Evolutionary conservation across 148 eudicot genomes (phyloP), one percentile per base, ranked within the genome.

Genomic region (Persicaria maculosa): DNA sequence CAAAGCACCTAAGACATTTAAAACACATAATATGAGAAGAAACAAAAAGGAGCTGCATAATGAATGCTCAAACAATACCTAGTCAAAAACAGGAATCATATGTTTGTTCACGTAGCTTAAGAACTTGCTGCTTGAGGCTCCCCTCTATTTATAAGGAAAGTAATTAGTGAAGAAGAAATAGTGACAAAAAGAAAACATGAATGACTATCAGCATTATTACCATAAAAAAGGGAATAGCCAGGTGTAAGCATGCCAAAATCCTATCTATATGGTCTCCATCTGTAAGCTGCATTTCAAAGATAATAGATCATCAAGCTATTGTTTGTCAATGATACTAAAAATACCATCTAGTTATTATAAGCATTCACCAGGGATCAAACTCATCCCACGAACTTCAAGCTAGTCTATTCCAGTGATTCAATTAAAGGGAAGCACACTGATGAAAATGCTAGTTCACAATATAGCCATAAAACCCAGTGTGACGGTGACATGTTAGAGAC

Each of bases 41-140:
- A 70, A n/a, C 20, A 9, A 70, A 70, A 50, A 64, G 43, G 14
- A 43, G 0, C 44, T 45, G 53, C 72, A 17, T n/a, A n/a, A 44
- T 70, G 3, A 45, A 45, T 16, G 25, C n/a, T 36, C 8, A 25
- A 25, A 22, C 57, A 53, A 77, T 84, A 94, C 98, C 98, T 91
- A 80, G 50, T 91, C 91, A 84, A 94, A 86, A 75, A 91, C 93
- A 44, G 97, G 96, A 72, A 88, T 73, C 48, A 94, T 85, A 81
- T 91, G 90, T 76, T 90, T 90, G 88, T 83, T 86, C 80, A 94
- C 80, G 81, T 94, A 94, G 73, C 73, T 88, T 68, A 90, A 85
- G 65, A 91, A 94, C 76, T 88, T 91, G 93, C 96, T 92, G 79
- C 85, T 92, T 9, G 96, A 90, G 72, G 96, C 96, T 36, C 98